Conservation (phyloP, 116 monocot genomes). For the Cymodocea nodosa region DNA sequence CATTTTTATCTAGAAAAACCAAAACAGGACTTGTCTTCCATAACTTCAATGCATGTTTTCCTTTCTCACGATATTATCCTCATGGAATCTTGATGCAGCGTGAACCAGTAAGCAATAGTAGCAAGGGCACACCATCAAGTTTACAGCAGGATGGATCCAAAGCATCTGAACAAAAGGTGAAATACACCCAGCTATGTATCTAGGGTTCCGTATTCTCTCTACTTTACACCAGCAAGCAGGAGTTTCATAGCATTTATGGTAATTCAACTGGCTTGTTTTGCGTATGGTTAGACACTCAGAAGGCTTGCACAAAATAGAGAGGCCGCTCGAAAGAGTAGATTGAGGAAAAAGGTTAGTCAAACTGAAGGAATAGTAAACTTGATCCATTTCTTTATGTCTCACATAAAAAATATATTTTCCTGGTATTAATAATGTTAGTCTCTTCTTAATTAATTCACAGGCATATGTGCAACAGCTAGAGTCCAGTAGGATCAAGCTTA, state of each 20-base stretch:
- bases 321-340: constrained; percentile 87
- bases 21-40: no score
- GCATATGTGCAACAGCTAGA: constrained; percentile 94
- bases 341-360: constrained; percentile 74
- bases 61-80: no score
- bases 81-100: background rate
- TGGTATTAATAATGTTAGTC: background rate
- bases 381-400: constrained; percentile 1
- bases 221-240: background rate
- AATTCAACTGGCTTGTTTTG: background rate
- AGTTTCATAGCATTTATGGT: background rate
- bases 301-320: constrained; percentile 95
- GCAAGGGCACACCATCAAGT: constrained; percentile 28
- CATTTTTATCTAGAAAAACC: background rate
- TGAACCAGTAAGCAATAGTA: constrained; percentile 8
- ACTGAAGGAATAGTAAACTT: background rate
- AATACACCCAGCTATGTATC: background rate
- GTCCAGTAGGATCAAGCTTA: constrained; percentile 67
- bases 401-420: background rate
- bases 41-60: no score
- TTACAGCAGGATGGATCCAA: constrained; percentile 60
- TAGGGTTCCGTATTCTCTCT: background rate
- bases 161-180: constrained; percentile 70
- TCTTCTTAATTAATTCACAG: constrained; percentile 18
- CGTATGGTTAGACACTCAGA: constrained; percentile 42